phyloP scores from a whole-genome alignment of 2,329 filamentous ascomycete genomes.

The Chaetomium sp. region DNA sequence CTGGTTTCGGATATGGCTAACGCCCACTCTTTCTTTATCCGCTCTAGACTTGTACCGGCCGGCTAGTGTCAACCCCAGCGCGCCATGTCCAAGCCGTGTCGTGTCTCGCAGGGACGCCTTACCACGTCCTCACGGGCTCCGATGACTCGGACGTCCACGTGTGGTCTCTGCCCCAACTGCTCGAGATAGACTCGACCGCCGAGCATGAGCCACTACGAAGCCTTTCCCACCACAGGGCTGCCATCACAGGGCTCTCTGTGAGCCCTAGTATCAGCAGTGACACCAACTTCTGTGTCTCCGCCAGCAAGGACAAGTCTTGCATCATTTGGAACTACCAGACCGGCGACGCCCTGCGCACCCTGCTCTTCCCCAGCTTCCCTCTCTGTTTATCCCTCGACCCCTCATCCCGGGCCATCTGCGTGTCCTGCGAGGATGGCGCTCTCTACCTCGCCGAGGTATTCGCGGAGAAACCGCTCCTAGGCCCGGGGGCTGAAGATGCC shows the following conservation, averaged over 20 bases:
- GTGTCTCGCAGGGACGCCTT: constrained; percentile 63
- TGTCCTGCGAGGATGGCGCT: constrained; percentile 72
- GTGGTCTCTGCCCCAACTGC: constrained; percentile 73
- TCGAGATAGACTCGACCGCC: constrained; percentile 50
- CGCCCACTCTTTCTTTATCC: too few species aligned
- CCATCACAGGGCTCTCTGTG: constrained; percentile 57
- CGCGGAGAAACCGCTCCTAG: constrained; percentile 49
- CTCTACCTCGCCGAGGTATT: constrained; percentile 74
- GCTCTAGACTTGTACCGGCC: constrained; percentile 61
- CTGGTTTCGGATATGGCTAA: too few species aligned
- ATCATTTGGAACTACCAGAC: constrained; percentile 90
- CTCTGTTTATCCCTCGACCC: constrained; percentile 72
- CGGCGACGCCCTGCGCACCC: constrained; percentile 69
- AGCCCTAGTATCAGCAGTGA: constrained; percentile 61
- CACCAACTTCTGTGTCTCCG: constrained; percentile 77
- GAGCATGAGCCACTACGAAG: constrained; percentile 67
- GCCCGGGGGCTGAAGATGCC: constrained; percentile 45
- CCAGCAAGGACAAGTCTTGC: constrained; percentile 79
- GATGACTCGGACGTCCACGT: constrained; percentile 87
- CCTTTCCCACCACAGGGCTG: constrained; percentile 70
- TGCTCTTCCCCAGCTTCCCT: constrained; percentile 69
- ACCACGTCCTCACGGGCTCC: constrained; percentile 70
- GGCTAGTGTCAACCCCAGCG: constrained; percentile 67
- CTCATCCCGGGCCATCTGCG: constrained; percentile 74
- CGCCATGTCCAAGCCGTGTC: constrained; percentile 77